These are phyloP conservation scores for Fusarium pininemorale DNA, from an alignment of 2,329 filamentous ascomycete species.

Conservation along the genomic window DNA sequence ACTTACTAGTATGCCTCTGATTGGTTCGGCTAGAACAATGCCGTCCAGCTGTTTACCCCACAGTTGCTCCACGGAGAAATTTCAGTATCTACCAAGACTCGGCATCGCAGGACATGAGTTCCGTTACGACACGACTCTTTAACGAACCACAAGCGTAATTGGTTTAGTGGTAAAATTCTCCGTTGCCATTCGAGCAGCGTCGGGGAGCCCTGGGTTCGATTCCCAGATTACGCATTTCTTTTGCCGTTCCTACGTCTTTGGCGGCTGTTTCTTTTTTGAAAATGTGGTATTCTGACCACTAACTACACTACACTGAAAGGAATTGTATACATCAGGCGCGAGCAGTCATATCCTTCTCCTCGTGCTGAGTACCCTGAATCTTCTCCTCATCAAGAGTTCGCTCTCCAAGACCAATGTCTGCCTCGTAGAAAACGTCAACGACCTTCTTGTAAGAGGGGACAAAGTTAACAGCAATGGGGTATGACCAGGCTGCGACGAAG, in stretches of 20 bases:
- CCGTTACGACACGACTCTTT: not conserved
- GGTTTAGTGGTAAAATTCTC: slow-evolving; percentile 33
- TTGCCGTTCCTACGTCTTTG: not conserved
- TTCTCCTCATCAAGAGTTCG: slow-evolving; percentile 44
- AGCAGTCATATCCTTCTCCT: slow-evolving; percentile 23
- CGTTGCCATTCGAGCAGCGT: slow-evolving; percentile 20
- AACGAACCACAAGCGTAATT: slow-evolving; percentile 24
- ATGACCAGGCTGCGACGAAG: slow-evolving; percentile 65
- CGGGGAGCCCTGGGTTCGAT: slow-evolving; percentile 30
- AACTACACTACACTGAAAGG: too few species aligned
- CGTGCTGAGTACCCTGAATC: slow-evolving; percentile 11
- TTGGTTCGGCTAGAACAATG: not conserved
- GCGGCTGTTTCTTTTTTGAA: not conserved
- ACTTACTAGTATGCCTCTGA: not conserved
- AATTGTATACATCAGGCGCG: not conserved
- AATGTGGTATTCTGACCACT: not conserved
- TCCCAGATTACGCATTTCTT: slow-evolving; percentile 24
- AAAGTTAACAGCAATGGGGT: slow-evolving; percentile 72
- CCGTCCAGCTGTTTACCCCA: not conserved
- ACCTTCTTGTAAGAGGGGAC: slow-evolving; percentile 69
- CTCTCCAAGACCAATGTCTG: slow-evolving; percentile 53
- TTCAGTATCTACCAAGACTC: not conserved
- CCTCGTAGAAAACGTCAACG: slow-evolving; percentile 65
- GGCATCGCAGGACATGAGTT: not conserved
- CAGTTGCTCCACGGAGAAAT: not conserved